A percentile compares a stretch with the other conserved stretches of the same genome.
These are phyloP conservation scores for Piedraia hortae DNA, from an alignment of 2,329 filamentous ascomycete genomes.

Conservation along the genomic window DNA sequence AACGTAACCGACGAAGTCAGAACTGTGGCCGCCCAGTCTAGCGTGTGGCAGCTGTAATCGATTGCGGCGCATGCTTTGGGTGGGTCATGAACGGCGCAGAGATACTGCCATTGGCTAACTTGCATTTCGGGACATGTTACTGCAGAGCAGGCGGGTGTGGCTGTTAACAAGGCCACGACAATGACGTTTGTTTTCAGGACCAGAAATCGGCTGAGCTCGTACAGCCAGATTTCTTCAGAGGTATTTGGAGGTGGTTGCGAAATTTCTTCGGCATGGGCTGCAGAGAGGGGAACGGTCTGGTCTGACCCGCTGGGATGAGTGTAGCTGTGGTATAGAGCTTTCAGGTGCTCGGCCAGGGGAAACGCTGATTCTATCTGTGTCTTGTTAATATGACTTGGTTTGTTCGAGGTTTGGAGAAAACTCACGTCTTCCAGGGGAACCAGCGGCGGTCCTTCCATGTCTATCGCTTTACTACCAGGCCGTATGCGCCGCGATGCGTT, in stretches of 20 bases:
- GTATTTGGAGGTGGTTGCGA: slow-evolving; percentile 56
- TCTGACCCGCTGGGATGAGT: slow-evolving; percentile 44
- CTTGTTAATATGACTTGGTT: not conserved
- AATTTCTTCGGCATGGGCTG: slow-evolving; percentile 46
- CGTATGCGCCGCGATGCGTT: slow-evolving; percentile 65
- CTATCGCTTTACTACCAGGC: slow-evolving; percentile 67
- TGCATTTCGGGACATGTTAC: slow-evolving; percentile 93
- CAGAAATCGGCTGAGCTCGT: slow-evolving; percentile 88
- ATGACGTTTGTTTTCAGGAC: slow-evolving; percentile 84
- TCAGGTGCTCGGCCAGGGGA: slow-evolving; percentile 88
- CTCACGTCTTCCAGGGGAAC: slow-evolving; percentile 59
- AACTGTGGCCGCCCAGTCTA: slow-evolving; percentile 90
- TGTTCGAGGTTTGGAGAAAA: slow-evolving; percentile 2
- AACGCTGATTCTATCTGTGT: slow-evolving; percentile 80
- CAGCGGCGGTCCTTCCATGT: slow-evolving; percentile 82
- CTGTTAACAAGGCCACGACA: slow-evolving; percentile 77
- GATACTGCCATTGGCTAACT: slow-evolving; percentile 86
- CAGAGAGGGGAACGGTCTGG: slow-evolving; percentile 46
- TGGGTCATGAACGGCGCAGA: slow-evolving; percentile 89
- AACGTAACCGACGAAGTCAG: slow-evolving; percentile 90
- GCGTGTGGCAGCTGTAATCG: slow-evolving; percentile 94
- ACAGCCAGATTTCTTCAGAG: slow-evolving; percentile 79
- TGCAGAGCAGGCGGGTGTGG: slow-evolving; percentile 65
- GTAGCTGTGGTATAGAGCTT: slow-evolving; percentile 63
- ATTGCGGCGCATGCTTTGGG: slow-evolving; percentile 95